Evolutionary conservation across 257 asterid species (phyloP), one percentile per base, ranked within the genome.

Genomic region (Capsicum baccatum): DNA sequence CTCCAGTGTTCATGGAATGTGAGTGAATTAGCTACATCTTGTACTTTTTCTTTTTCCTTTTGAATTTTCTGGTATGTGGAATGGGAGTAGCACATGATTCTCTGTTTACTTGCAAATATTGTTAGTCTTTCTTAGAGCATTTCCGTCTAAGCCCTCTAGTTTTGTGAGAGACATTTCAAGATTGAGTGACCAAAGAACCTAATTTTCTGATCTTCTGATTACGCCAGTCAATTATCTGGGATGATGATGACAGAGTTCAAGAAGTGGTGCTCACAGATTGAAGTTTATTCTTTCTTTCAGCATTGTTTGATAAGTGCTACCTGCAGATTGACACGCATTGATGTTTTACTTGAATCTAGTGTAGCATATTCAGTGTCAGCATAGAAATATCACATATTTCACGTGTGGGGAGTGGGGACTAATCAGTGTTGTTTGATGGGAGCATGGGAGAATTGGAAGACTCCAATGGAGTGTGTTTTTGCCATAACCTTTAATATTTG

Each of bases 1-100:
- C n/a, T 86, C 92, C 35, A 85, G 88, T 67, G 60, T 85, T 26
- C 89, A 56, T 70, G 92, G 93, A 86, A 85, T 87, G 99, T 97
- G 89, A 91, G 98, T 91, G 14, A 66, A 59, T 59, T 54, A 8
- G 59, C 64, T 58, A 64, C 57, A 9, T 47, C 21, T 6, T 76
- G 35, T 47, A 10, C 79, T 9, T 83, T 37, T 19, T 35, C 10
- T 3, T 76, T 33, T 64, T 26, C 33, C 64, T 33, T 54, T 78
- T 8, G 33, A 33, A 26, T 14, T 50, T 26, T 78, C 26, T 26
- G 64, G 26, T 78, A 78, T 78, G 64, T 13, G 16, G 64, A 0
- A 26, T 26, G 5, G 82, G 64, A 78, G 44, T 78, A 33, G 14
- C 54, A 0, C 64, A 78, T 0, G 9, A 78, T 52, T 76, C 63